Base-by-base conservation (phyloP, 257 asterid genomes). In the Coffea canephora region DNA sequence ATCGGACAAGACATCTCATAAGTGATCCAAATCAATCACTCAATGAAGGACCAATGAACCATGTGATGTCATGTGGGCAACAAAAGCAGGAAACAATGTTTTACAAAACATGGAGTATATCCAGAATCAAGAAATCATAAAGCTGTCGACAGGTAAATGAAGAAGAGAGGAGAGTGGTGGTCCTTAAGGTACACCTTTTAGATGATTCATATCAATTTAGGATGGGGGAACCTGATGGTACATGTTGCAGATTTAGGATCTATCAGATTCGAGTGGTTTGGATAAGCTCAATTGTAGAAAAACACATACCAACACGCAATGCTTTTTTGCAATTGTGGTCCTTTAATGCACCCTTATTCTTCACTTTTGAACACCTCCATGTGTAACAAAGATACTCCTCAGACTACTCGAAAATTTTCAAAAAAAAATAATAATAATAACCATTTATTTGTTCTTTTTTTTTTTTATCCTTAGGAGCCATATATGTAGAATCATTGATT, bases 61-160 rank as follows among this genome's bases (percentile, higher is more conserved):
- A 76, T 76, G 79, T 76, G 79, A 43, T 43, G 72, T 76, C 79
- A 62, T 76, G 79, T 76, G 79, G 45, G 27, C 46, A 76, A 62
- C 72, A 43, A 76, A n/a, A 48, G 16, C 1, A 75, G 57, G 41
- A 36, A 61, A 55, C 34, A 75, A 59, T 13, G 19, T 74, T n/a
- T 12, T n/a, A 15, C 34, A 25, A 71, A 49, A 25, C 54, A 71
- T 4, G 36, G 23, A 39, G 57, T 6, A 71, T 45, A 45, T 70
- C 48, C 71, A 76, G 27, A 76, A 61, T 76, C 61, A 50, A 36
- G 21, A 45, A 66, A 34, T 14, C 15, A 34, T 0, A 66, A 66
- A 27, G 71, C 21, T 66, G 71, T 66, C 71, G 45, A 66, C 31
- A 1, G 41, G 41, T 65, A 27, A 65, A 13, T 14, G 46, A 66